These are phyloP conservation scores for Coemansia sp. DNA, from an alignment of 192 early-diverging fungal species.

Conservation along the genomic window DNA sequence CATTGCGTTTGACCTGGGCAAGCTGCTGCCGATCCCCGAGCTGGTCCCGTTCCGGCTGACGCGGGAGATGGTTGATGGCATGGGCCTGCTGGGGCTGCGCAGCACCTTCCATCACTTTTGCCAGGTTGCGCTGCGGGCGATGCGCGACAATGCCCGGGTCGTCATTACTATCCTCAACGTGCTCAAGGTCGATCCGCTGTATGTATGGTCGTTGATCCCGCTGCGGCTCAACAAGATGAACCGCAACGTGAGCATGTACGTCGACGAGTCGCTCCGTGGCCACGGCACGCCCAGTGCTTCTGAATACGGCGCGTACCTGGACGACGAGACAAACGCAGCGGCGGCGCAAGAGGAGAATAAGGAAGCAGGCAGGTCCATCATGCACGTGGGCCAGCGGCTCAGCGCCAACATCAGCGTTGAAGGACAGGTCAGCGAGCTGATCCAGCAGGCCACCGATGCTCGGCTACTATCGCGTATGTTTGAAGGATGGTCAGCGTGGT, in stretches of 20 bases:
- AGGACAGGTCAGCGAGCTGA: conserved; percentile 67
- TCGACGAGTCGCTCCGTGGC: not conserved
- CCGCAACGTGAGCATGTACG: conserved; percentile 22
- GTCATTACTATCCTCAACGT: conserved; percentile 87
- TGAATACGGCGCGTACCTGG: not conserved
- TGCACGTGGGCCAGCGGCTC: conserved; percentile 59
- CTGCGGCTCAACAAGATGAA: conserved; percentile 40
- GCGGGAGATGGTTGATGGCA: conserved; percentile 79
- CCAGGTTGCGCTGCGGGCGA: conserved; percentile 69
- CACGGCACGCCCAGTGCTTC: not conserved
- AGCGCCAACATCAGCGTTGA: conserved; percentile 55
- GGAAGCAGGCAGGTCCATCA: conserved; percentile 62
- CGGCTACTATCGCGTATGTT: conserved; percentile 58
- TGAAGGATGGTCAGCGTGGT: conserved; percentile 49
- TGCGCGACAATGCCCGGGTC: conserved; percentile 74
- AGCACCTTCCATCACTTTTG: conserved; percentile 74
- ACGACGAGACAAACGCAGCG: conserved; percentile 2
- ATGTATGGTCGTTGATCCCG: conserved; percentile 57
- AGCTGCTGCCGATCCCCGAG: conserved; percentile 79
- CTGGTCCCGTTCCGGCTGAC: conserved; percentile 89
- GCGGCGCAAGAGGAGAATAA: conserved; percentile 49
- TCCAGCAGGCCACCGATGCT: conserved; percentile 59
- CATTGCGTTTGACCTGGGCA: conserved; percentile 94
- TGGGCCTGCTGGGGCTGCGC: conserved; percentile 77
- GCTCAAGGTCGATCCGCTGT: conserved; percentile 88